Base-by-base conservation (phyloP, 805 yeast genomes). In the Lipomyces chichibuensis region DNA sequence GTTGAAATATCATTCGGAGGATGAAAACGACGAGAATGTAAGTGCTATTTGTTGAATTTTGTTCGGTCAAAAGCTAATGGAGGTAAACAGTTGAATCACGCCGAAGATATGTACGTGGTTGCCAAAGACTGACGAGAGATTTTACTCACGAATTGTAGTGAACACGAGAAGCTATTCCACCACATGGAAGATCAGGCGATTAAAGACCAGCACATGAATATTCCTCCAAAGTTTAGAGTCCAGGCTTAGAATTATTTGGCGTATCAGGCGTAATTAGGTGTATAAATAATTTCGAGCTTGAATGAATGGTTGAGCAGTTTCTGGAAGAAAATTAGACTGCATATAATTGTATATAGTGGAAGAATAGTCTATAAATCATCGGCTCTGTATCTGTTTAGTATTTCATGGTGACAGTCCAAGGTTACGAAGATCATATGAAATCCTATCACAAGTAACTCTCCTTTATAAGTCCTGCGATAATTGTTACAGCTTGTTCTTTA, bases 1-100 rank as follows among this genome's bases (percentile, higher is more conserved):
- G 98, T 85, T 88, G 67, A 82, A 92, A 78, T 77, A 70, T 65
- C 82, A 80, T 69, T 72, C 76, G n/a, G 76, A 67, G 17, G 71
- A 70, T 23, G 72, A 69, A 14, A 57, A 20, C 53, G 73, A 67
- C 14, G 72, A 69, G 13, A 29, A 29, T 29, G 70, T 66, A 52
- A 25, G 69, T 57, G n/a, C 25, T 35, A 20, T 32, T n/a, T 39
- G 32, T 35, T n/a, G 25, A 20, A 27, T 17, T 29, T 8, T 55
- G 25, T 7, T 55, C 13, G n/a, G 17, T 32, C 58, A 13, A 11
- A 13, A 7, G 23, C 33, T 53, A 23, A n/a, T 35, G 53, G 27
- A 7, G 17, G 7, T 20, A 9, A 32, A n/a, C 39, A 57, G 60
- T 32, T 62, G 39, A 57, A 35, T 32, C 65, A 62, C 33, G 65